Base-by-base conservation (phyloP, 73 alveolate species). In the Paramecium sonneborni region DNA sequence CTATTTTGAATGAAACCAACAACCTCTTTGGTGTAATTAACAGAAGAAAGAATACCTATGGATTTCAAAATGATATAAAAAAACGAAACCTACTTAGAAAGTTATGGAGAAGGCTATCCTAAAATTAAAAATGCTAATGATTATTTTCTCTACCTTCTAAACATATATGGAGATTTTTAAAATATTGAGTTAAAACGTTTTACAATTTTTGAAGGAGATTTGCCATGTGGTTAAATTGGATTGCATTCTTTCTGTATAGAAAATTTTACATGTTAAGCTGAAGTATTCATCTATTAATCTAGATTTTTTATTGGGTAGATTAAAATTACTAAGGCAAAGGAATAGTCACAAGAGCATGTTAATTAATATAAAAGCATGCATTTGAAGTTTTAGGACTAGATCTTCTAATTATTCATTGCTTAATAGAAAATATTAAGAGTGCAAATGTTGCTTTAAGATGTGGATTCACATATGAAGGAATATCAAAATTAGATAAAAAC, bases 231-330 rank as follows among this genome's bases (percentile, higher is more conserved):
- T 34, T 37, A 72, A 37, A 72, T 72, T 15, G 86, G 86, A 0
- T 72, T 72, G 20, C 86, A 72, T 37, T 35, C 58, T 72, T 72
- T 72, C 24, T 35, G 55, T 14, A 72, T 72, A 1, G 35, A 38
- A 11, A 72, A 72, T 37, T 72, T 72, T 38, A 72, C 86, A 72
- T 38, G 58, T 15, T 35, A 72, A 72, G 55, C 58, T 8, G 86
- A 72, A 37, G 86, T 72, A 72, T 35, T 5, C 0, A n/a, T 28
- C 3, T 23, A 20, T 72, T 6, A 34, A 15, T 3, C 0, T 1
- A 72, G 86, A 72, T 72, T 4, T 72, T 72, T 5, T 72, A 72
- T 72, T 72, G 86, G 86, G 35, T 72, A 12, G 86, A 72, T 72
- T 58, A 72, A 72, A n/a, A 38, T 32, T 72, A 32, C 26, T 72